Base-by-base conservation (phyloP, 495 filamentous ascomycete genomes). In the Articulospora tetracladia region DNA sequence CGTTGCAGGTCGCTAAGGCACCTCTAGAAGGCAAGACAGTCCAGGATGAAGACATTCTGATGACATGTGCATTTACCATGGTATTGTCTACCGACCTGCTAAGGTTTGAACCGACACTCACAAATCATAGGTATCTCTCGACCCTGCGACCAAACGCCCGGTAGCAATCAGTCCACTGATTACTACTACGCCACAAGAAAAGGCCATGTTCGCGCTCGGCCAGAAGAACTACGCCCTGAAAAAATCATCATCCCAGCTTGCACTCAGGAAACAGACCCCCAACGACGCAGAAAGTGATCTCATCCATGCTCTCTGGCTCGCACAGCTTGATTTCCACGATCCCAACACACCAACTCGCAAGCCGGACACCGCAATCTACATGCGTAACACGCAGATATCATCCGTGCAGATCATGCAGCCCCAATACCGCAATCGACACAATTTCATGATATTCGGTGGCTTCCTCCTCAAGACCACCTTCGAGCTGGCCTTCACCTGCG, bases 361-460 rank as follows among this genome's bases (percentile, higher is more conserved):
- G 65, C 89, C 89, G 3, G 49, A 74, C 23, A 88, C 88, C 65
- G 80, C 84, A 6, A 69, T 85, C 56, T 82, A 78, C 69, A 93
- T 93, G 89, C 75, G 79, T 28, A 74, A 76, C 28, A 91, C 89
- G 0, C 76, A 76, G 23, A 77, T 93, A 26, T 80, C 83, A 57
- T 87, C 86, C 0, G 86, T 89, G 4, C 82, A 81, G 65, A 91
- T 95, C 58, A 95, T 95, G 91, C 90, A 93, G 65, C 91, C 91
- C 3, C 90, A 93, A 71, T 85, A 91, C 32, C 85, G 90, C 32
- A 93, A 93, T 71, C 78, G 89, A 2, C 89, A 93, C 74, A 87
- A 90, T 65, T 92, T 92, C 76, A 92, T 92, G 90, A 92, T 95
- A 53, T 95, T 93, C 67, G 91, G 91, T 23, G 91, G 91, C 20